Percentiles rank a stretch among this genome's conserved stretches.
phyloP scores from a whole-genome alignment of 768 basidiomycete genomes.

The Vishniacozyma victoriae region DNA sequence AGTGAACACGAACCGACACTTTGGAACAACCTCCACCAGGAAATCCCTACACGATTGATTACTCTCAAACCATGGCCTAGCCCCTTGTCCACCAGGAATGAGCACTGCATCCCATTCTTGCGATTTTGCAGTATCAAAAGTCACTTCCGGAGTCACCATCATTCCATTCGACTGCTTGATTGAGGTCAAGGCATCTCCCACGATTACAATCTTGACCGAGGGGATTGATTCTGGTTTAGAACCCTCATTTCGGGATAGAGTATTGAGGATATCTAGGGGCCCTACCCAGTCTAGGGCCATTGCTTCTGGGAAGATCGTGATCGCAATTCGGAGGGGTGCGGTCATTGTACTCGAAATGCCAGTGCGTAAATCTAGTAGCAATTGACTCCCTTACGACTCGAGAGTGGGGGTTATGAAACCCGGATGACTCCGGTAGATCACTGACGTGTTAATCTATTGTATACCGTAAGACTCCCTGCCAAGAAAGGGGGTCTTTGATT shows the following conservation, averaged over 20 bases:
- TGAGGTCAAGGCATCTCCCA: not conserved
- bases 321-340: not conserved
- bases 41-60: slow-evolving; percentile 12
- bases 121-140: not conserved
- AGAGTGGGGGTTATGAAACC: too few species aligned
- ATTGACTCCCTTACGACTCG: too few species aligned
- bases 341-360: too few species aligned
- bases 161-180: not conserved
- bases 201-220: not conserved
- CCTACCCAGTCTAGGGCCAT: not conserved
- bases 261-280: not conserved
- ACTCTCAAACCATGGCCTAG: slow-evolving; percentile 8
- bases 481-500: too few species aligned
- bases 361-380: too few species aligned
- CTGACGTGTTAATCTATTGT: too few species aligned
- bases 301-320: slow-evolving; percentile 3
- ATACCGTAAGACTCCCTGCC: too few species aligned
- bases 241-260: not conserved
- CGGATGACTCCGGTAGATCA: too few species aligned
- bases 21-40: slow-evolving; percentile 9
- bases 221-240: not conserved
- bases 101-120: slow-evolving; percentile 15
- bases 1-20: slow-evolving; percentile 11
- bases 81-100: slow-evolving; percentile 16
- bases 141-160: slow-evolving; percentile 4